phyloP scores from a whole-genome alignment of 2,329 filamentous ascomycete species.

The Penicillium sp. region DNA sequence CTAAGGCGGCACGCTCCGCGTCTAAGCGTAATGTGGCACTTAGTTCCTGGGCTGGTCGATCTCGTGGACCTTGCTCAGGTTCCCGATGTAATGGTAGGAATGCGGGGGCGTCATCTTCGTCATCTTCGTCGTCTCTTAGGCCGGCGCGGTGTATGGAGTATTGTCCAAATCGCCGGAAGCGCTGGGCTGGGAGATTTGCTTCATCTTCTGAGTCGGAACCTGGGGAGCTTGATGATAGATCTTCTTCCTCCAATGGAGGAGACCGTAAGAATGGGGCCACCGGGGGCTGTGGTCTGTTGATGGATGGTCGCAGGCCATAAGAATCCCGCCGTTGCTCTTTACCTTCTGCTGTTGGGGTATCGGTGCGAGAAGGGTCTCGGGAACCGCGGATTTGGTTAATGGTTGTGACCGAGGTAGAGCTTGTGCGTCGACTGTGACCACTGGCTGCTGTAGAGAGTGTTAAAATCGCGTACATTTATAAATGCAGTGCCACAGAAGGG shows the following conservation, averaged over 20 bases:
- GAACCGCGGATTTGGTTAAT: conserved; percentile 28
- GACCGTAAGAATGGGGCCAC: conserved; percentile 27
- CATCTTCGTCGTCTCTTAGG: conserved; percentile 40
- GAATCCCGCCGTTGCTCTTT: conserved; percentile 27
- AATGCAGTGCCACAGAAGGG: not conserved
- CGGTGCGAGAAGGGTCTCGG: conserved; percentile 27
- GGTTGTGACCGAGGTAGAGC: conserved; percentile 31
- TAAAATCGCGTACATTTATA: not conserved
- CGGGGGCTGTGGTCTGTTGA: conserved; percentile 25
- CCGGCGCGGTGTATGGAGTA: conserved; percentile 38
- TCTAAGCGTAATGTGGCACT: conserved; percentile 44
- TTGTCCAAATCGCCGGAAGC: conserved; percentile 41
- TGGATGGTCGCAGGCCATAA: conserved; percentile 23
- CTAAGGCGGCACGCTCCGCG: conserved; percentile 26
- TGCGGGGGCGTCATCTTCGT: conserved; percentile 48
- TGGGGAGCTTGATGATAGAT: conserved; percentile 31
- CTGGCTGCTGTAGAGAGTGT: conserved; percentile 14
- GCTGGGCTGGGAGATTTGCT: conserved; percentile 22
- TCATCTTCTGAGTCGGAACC: conserved; percentile 34
- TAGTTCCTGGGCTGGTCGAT: conserved; percentile 34
- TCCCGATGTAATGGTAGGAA: conserved; percentile 44
- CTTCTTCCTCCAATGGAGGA: conserved; percentile 36
- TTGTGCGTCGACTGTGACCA: conserved; percentile 25
- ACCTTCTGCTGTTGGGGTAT: conserved; percentile 23
- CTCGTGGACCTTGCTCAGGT: conserved; percentile 14